phyloP scores from a whole-genome alignment of 1,284 basidiomycete genomes.

The Veloporphyrellus conicus region DNA sequence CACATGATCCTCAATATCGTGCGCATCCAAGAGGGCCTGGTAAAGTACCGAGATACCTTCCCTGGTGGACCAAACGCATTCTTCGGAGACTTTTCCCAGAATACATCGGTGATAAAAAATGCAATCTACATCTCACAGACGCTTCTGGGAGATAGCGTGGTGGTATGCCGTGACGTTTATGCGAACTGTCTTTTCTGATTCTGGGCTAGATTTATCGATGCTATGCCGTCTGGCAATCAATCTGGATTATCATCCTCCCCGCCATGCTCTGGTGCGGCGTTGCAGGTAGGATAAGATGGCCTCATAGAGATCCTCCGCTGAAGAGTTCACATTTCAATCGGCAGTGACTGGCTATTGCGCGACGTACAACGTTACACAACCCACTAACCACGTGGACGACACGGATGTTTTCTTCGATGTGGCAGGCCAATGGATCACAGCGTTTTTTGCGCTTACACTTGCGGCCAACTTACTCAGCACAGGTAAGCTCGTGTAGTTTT shows the following conservation, averaged over 20 bases:
- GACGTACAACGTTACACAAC: constrained; percentile 3
- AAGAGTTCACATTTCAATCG: not conserved
- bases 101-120: too few species aligned
- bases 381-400: constrained; percentile 11
- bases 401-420: constrained; percentile 25
- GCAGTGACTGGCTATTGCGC: constrained; percentile 1
- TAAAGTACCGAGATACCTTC: too few species aligned
- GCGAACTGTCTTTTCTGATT: too few species aligned
- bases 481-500: constrained; percentile 12
- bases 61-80: too few species aligned
- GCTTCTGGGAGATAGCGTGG: constrained; percentile 17
- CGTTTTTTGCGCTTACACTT: too few species aligned
- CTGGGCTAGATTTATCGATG: too few species aligned
- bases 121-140: constrained; percentile 17
- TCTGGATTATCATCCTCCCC: too few species aligned
- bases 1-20: constrained; percentile 22
- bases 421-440: constrained; percentile 31
- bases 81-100: too few species aligned
- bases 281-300: constrained; percentile 1
- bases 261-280: constrained; percentile 15
- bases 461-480: constrained; percentile 32
- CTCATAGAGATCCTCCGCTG: not conserved
- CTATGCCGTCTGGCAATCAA: too few species aligned
- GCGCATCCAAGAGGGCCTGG: constrained; percentile 17
- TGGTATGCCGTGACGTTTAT: constrained; percentile 9